phyloP scores from a whole-genome alignment of 345 rosid genomes.

The Lumnitzera racemosa region DNA sequence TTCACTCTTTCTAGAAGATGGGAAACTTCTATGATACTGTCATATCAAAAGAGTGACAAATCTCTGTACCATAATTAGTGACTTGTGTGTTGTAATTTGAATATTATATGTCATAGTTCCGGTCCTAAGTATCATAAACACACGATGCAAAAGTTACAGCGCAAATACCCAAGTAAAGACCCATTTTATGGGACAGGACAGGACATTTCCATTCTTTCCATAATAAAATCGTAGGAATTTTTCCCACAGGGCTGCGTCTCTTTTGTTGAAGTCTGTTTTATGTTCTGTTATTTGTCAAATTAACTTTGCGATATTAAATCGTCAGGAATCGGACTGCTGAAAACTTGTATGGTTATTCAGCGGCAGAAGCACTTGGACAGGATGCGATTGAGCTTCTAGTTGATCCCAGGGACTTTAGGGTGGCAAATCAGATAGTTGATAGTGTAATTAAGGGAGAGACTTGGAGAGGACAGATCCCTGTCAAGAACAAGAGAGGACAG shows the following conservation, averaged over 20 bases:
- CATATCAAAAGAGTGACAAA: too few relatives aligned
- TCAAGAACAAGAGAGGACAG: constrained; percentile 66
- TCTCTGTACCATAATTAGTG: too few relatives aligned
- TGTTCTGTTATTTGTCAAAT: background rate
- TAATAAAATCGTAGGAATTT: too few relatives aligned
- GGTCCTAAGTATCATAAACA: too few relatives aligned
- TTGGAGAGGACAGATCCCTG: constrained; percentile 92
- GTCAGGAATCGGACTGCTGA: constrained; percentile 90
- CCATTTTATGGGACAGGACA: too few relatives aligned
- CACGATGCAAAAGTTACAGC: too few relatives aligned
- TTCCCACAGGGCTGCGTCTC: background rate
- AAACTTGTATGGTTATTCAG: constrained; percentile 68
- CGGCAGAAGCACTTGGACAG: constrained; percentile 72
- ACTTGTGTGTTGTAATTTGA: too few relatives aligned
- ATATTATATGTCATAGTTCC: too few relatives aligned
- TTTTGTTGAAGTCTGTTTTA: background rate
- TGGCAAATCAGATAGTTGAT: constrained; percentile 44
- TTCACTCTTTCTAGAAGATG: too few relatives aligned
- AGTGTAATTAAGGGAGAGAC: constrained; percentile 60
- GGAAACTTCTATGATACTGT: too few relatives aligned
- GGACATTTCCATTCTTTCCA: too few relatives aligned
- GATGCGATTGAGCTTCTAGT: constrained; percentile 58
- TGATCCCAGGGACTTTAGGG: constrained; percentile 48
- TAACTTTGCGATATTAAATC: constrained; percentile 9
- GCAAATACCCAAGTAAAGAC: too few relatives aligned